Conservation (phyloP, 257 asterid species). For the Nicotiana knightiana region DNA sequence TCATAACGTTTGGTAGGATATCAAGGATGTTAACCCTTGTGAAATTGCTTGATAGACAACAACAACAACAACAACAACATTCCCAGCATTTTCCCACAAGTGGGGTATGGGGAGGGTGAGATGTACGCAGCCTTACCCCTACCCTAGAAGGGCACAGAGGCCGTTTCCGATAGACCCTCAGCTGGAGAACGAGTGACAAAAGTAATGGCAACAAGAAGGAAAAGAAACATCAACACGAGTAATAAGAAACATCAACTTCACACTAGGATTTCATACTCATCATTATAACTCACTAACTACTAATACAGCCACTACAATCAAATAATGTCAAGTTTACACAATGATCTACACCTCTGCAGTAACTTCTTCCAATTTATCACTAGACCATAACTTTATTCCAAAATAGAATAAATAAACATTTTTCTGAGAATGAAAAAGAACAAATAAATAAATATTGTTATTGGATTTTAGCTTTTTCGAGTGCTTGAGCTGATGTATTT, state of each 20-base stretch:
- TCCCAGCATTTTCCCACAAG: no score
- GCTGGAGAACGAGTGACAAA: no score
- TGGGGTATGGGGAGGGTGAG: no score
- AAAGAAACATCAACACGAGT: background rate
- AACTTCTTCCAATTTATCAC: slow-evolving; percentile 1
- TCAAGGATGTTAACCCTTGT: background rate
- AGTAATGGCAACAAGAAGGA: no score
- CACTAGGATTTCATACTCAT: background rate
- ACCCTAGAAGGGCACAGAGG: no score
- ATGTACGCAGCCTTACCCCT: no score
- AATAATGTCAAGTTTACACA: background rate
- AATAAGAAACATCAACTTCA: background rate
- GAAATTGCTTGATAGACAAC: background rate
- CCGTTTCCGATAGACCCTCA: no score
- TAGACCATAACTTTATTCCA: background rate
- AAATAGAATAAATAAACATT: background rate
- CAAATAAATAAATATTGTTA: background rate
- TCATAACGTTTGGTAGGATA: slow-evolving; percentile 1
- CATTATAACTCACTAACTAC: background rate
- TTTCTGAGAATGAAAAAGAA: no score
- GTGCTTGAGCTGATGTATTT: background rate
- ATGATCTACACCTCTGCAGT: background rate
- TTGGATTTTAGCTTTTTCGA: background rate
- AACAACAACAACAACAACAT: no score
- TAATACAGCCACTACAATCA: background rate